phyloP scores from a whole-genome alignment of 129 eudicot species.

The Logfia minima region DNA sequence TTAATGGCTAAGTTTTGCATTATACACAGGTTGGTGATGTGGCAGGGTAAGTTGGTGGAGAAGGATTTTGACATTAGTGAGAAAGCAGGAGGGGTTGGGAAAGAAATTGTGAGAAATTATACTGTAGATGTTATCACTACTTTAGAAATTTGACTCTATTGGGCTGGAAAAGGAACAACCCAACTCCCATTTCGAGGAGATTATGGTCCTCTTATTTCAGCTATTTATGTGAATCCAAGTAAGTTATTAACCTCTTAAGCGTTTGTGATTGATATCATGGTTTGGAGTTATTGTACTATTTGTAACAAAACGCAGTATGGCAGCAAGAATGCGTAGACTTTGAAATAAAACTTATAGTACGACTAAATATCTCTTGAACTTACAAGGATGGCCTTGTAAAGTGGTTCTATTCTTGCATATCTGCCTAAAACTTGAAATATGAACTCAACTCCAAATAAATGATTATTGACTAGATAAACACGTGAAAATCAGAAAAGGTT shows the following conservation, averaged over 20 bases:
- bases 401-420: too few species aligned
- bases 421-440: too few species aligned
- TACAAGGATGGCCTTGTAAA: too few species aligned
- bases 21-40: constrained; percentile 12
- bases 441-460: too few species aligned
- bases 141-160: constrained; percentile 67
- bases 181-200: constrained; percentile 56
- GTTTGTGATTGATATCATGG: background rate
- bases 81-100: constrained; percentile 68
- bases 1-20: background rate
- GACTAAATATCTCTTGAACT: too few species aligned
- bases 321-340: background rate
- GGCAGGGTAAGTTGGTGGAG: constrained; percentile 51
- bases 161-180: constrained; percentile 86
- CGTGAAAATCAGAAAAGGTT: too few species aligned
- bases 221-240: constrained; percentile 73
- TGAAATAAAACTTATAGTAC: background rate
- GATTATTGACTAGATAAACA: too few species aligned
- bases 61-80: constrained; percentile 71
- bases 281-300: background rate
- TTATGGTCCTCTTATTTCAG: constrained; percentile 87
- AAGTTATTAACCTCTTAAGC: constrained; percentile 22
- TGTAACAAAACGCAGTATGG: background rate
- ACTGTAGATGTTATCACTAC: constrained; percentile 38
- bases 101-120: constrained; percentile 39